phyloP scores from a whole-genome alignment of 495 filamentous ascomycete genomes.

The Lasiosphaeris hirsuta region DNA sequence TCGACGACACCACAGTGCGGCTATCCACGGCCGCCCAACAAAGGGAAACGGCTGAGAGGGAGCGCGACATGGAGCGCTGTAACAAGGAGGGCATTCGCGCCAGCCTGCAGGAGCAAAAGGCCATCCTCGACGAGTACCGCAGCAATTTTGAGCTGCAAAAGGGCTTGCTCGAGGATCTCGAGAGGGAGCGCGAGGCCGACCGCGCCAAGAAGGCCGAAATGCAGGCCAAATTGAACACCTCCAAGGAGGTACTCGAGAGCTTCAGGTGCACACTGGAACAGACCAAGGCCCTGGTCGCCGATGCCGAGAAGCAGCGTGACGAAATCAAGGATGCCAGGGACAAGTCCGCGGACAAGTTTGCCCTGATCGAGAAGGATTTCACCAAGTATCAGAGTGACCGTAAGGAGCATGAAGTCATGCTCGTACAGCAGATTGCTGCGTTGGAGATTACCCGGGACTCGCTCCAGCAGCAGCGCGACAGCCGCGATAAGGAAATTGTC shows the following conservation, averaged over 20 bases:
- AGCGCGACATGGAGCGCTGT: conserved; percentile 26
- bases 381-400: conserved; percentile 33
- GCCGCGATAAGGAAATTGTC: conserved; percentile 37
- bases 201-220: conserved; percentile 22
- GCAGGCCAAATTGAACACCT: conserved; percentile 33
- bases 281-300: conserved; percentile 34
- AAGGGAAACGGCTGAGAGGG: conserved; percentile 27
- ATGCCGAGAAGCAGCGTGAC: conserved; percentile 41
- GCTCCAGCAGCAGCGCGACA: conserved; percentile 36
- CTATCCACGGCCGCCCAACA: conserved; percentile 10
- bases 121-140: conserved; percentile 42
- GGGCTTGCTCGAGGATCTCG: conserved; percentile 32
- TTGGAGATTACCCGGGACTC: conserved; percentile 32
- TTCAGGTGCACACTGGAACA: conserved; percentile 36
- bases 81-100: conserved; percentile 19
- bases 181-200: conserved; percentile 28
- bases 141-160: conserved; percentile 39
- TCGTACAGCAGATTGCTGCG: conserved; percentile 34
- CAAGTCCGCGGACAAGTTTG: conserved; percentile 29
- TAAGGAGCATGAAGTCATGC: conserved; percentile 35
- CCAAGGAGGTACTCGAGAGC: conserved; percentile 38
- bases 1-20: conserved; percentile 28
- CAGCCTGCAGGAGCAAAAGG: conserved; percentile 37
- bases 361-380: conserved; percentile 32
- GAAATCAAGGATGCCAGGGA: conserved; percentile 30